phyloP scores from a whole-genome alignment of 768 basidiomycete genomes.

The Hortiboletus flavorubellus region DNA sequence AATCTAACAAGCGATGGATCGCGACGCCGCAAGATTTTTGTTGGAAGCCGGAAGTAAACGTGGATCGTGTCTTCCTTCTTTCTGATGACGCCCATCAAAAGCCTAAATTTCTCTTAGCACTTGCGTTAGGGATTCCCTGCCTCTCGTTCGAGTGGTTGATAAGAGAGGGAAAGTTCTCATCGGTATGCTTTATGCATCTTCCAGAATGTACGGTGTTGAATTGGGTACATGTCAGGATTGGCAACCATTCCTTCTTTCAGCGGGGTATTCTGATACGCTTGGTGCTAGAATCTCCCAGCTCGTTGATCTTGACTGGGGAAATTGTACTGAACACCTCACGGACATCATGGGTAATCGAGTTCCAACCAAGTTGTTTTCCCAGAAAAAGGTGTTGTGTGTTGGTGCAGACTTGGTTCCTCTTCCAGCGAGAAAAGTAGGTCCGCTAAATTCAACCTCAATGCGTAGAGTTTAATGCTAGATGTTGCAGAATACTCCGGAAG shows the following conservation, averaged over 20 bases:
- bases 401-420: conserved; percentile 53
- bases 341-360: conserved; percentile 60
- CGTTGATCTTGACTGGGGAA: conserved; percentile 50
- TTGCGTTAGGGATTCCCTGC: conserved; percentile 87
- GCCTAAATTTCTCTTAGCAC: conserved; percentile 75
- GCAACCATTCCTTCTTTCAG: conserved; percentile 55
- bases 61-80: conserved; percentile 57
- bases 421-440: conserved; percentile 27
- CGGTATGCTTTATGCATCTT: conserved; percentile 15
- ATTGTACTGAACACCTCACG: conserved; percentile 46
- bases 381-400: conserved; percentile 57
- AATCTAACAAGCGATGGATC: conserved; percentile 50
- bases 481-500: conserved; percentile 26
- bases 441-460: neutral
- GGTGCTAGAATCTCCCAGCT: conserved; percentile 43
- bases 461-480: neutral
- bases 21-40: conserved; percentile 46
- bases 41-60: conserved; percentile 37
- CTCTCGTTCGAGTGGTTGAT: conserved; percentile 53
- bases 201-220: conserved; percentile 7
- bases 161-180: conserved; percentile 29
- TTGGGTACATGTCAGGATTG: conserved; percentile 45
- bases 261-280: conserved; percentile 44
- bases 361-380: conserved; percentile 54
- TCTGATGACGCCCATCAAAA: conserved; percentile 66